Conservation (phyloP, 2,329 filamentous ascomycete species). For the Tolypocladium pustulatum region DNA sequence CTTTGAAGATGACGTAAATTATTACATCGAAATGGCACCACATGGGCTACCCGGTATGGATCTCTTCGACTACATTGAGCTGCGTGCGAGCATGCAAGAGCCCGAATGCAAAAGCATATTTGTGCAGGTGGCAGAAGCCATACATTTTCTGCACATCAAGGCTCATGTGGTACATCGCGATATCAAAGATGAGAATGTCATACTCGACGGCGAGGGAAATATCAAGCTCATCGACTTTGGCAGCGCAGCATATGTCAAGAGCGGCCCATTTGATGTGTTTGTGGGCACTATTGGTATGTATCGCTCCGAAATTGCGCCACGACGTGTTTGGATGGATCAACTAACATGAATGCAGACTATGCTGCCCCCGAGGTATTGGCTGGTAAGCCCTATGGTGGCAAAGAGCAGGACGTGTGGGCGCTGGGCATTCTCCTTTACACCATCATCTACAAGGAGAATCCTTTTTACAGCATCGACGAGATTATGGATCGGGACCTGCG, state of each 20-base stretch:
- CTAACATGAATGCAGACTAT: conserved; percentile 57
- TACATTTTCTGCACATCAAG: conserved; percentile 85
- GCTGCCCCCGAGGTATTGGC: conserved; percentile 96
- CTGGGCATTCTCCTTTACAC: conserved; percentile 95
- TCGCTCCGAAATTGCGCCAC: not conserved
- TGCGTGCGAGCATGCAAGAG: conserved; percentile 94
- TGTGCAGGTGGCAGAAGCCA: conserved; percentile 77
- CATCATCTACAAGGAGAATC: conserved; percentile 98
- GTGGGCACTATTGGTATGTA: conserved; percentile 90
- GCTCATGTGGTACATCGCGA: conserved; percentile 91
- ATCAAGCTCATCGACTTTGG: conserved; percentile 99
- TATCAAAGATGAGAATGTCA: conserved; percentile 98
- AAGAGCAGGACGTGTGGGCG: conserved; percentile 97
- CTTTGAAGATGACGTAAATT: conserved; percentile 77
- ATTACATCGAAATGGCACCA: conserved; percentile 97
- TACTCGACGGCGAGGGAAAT: conserved; percentile 86
- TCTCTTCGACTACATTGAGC: conserved; percentile 96
- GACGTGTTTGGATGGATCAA: conserved; percentile 22
- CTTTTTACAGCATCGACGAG: conserved; percentile 97
- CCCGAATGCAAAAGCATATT: conserved; percentile 91
- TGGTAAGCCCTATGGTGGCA: conserved; percentile 83
- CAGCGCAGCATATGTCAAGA: conserved; percentile 96
- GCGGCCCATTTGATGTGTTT: conserved; percentile 96
- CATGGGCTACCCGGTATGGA: conserved; percentile 97
- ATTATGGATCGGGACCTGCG: conserved; percentile 96